Conservation (phyloP, 1,284 basidiomycete species). For the Malassezia arunalokei region DNA sequence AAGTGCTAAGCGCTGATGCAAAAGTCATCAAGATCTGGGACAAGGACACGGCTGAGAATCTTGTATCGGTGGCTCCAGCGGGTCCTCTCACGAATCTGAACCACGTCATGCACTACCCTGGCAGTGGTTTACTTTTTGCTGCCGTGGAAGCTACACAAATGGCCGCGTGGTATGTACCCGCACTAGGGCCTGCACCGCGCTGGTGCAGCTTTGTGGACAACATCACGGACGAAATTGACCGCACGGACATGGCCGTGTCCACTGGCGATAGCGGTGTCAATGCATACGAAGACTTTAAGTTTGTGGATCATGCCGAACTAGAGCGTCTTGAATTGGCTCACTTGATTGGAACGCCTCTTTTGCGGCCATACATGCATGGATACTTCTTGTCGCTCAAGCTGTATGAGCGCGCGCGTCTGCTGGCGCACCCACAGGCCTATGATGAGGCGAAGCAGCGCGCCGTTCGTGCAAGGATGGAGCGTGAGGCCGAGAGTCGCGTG, state of each 20-base stretch:
- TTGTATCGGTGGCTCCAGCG: conserved; percentile 81
- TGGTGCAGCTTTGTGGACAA: conserved; percentile 98
- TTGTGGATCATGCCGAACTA: conserved; percentile 77
- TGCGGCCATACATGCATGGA: conserved; percentile 99
- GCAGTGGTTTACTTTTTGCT: conserved; percentile 39
- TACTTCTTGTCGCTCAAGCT: conserved; percentile 92
- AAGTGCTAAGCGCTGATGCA: conserved; percentile 38
- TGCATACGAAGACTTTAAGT: conserved; percentile 92
- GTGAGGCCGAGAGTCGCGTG: conserved; percentile 83
- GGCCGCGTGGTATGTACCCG: conserved; percentile 63
- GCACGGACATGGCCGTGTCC: conserved; percentile 59
- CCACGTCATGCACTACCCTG: conserved; percentile 40
- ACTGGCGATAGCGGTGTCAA: conserved; percentile 44
- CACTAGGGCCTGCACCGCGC: conserved; percentile 84
- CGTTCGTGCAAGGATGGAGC: conserved; percentile 77
- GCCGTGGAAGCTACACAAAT: conserved; percentile 43
- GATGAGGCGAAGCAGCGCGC: conserved; percentile 80
- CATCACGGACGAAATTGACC: conserved; percentile 65
- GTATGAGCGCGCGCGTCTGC: conserved; percentile 87
- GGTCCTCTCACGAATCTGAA: conserved; percentile 65
- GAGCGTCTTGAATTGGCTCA: conserved; percentile 64
- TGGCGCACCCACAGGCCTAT: conserved; percentile 91
- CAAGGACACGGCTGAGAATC: conserved; percentile 65
- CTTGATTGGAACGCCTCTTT: conserved; percentile 79
- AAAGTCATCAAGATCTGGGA: conserved; percentile 51